Percentiles rank a stretch among this genome's conserved stretches.
Conservation (phyloP, 768 basidiomycete species). For the Phaeotremella skinneri region DNA sequence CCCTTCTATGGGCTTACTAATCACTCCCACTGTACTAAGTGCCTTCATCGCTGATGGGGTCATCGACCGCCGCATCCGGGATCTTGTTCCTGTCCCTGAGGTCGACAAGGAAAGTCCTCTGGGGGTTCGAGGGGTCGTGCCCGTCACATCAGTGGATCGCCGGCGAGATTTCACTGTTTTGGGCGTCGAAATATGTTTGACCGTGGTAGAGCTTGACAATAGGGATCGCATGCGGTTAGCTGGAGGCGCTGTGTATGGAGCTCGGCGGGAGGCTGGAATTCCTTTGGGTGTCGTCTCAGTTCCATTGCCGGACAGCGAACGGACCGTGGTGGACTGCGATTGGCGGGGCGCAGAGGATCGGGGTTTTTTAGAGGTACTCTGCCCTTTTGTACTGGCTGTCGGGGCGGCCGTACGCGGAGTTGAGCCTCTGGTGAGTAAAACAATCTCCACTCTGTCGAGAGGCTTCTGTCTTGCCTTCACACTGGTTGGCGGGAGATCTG, state of each 20-base stretch:
- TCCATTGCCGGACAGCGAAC: background rate
- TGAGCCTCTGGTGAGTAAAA: background rate
- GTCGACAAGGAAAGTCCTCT: slow-evolving; percentile 11
- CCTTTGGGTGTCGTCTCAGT: background rate
- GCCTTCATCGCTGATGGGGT: slow-evolving; percentile 15
- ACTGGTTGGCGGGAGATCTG: slow-evolving; percentile 1
- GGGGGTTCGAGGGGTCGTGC: slow-evolving; percentile 9
- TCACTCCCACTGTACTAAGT: slow-evolving; percentile 15
- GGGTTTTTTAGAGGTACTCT: slow-evolving; percentile 1
- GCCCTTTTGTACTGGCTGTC: background rate
- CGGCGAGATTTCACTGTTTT: slow-evolving; percentile 10
- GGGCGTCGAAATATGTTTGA: slow-evolving; percentile 1
- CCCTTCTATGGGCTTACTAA: slow-evolving; percentile 17
- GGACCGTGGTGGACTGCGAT: slow-evolving; percentile 5
- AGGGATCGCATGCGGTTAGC: slow-evolving; percentile 1
- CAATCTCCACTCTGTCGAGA: slow-evolving; percentile 16
- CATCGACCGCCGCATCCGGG: slow-evolving; percentile 10
- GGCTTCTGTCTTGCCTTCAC: background rate
- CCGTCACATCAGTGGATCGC: background rate
- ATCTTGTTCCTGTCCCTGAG: background rate
- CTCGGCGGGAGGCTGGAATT: background rate
- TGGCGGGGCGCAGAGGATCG: background rate
- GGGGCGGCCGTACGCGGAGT: background rate
- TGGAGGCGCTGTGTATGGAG: background rate
- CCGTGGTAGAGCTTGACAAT: slow-evolving; percentile 4